Conservation (phyloP, 805 yeast species). For the Saccharomycopsis oosterbeekiorum region DNA sequence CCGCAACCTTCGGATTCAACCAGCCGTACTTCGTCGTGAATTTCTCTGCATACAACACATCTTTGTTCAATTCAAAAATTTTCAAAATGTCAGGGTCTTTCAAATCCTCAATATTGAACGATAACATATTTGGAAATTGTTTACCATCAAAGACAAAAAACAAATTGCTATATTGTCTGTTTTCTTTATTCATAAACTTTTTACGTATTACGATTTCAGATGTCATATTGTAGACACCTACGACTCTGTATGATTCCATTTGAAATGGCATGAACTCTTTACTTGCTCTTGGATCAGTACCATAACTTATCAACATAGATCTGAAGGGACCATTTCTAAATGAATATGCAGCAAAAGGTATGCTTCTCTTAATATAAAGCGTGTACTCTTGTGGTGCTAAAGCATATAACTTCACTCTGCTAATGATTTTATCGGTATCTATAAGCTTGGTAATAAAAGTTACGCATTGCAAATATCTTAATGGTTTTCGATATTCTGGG, state of each 20-base stretch:
- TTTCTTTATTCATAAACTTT: constrained; percentile 18
- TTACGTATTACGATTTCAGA: constrained; percentile 22
- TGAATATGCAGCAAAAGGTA: constrained; percentile 77
- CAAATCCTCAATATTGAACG: constrained; percentile 74
- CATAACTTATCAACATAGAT: constrained; percentile 68
- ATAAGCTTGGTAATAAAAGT: constrained; percentile 36
- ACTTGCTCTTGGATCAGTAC: constrained; percentile 63
- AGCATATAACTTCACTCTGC: not conserved
- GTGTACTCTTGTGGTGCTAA: not conserved
- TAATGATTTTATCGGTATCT: constrained; percentile 51
- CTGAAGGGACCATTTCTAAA: constrained; percentile 94
- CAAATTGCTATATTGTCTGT: constrained; percentile 24
- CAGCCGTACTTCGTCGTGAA: constrained; percentile 71
- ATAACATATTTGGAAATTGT: constrained; percentile 55
- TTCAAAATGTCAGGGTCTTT: constrained; percentile 49
- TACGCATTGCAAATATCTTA: constrained; percentile 1
- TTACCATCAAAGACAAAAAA: constrained; percentile 63
- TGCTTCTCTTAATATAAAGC: constrained; percentile 48
- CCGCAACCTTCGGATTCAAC: constrained; percentile 54
- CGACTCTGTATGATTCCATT: constrained; percentile 70
- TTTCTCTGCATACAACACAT: constrained; percentile 20
- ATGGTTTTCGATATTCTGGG: not conserved
- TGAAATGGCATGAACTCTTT: constrained; percentile 54
- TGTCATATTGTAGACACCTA: constrained; percentile 25
- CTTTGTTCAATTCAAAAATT: constrained; percentile 27